These are phyloP conservation scores for Torrubiella hemipterigena DNA, from an alignment of 2,329 filamentous ascomycete species.

Conservation along the genomic window DNA sequence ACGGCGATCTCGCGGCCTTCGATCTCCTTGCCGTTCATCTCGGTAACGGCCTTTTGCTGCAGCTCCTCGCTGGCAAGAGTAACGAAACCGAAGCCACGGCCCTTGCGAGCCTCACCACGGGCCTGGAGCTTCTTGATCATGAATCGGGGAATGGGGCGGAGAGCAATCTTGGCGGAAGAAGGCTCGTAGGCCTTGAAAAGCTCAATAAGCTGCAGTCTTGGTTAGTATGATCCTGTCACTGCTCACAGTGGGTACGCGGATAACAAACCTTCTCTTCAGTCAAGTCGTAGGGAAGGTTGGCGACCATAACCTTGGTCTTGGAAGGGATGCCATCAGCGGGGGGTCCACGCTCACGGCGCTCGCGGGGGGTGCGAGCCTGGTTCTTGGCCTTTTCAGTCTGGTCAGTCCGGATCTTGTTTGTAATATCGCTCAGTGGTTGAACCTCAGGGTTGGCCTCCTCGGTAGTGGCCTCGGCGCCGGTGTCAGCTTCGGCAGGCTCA, in stretches of 20 bases:
- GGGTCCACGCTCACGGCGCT: constrained; percentile 75
- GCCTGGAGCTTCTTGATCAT: constrained; percentile 99
- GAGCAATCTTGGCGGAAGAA: constrained; percentile 92
- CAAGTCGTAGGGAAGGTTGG: constrained; percentile 96
- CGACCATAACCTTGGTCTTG: constrained; percentile 99
- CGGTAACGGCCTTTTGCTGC: constrained; percentile 89
- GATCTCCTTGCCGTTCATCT: constrained; percentile 99
- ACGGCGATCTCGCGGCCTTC: constrained; percentile 98
- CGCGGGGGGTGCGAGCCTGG: constrained; percentile 42
- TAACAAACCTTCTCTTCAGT: constrained; percentile 78
- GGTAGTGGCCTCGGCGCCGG: constrained; percentile 33
- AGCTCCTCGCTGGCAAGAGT: constrained; percentile 89
- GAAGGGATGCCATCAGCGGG: constrained; percentile 95
- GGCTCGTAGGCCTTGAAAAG: constrained; percentile 90
- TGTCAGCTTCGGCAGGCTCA: constrained; percentile 29
- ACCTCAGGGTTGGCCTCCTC: constrained; percentile 38
- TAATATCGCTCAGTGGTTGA: constrained; percentile 49
- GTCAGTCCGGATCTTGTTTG: constrained; percentile 45
- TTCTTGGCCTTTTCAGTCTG: constrained; percentile 47
- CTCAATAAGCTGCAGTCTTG: constrained; percentile 77
- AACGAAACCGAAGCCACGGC: constrained; percentile 96
- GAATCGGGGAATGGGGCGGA: constrained; percentile 96
- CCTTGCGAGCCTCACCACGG: constrained; percentile 96
- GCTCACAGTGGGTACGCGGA: constrained; percentile 1
- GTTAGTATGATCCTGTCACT: constrained; percentile 9